These are phyloP conservation scores for Baeospora myosura DNA, from an alignment of 1,284 basidiomycete genomes.

Conservation along the genomic window DNA sequence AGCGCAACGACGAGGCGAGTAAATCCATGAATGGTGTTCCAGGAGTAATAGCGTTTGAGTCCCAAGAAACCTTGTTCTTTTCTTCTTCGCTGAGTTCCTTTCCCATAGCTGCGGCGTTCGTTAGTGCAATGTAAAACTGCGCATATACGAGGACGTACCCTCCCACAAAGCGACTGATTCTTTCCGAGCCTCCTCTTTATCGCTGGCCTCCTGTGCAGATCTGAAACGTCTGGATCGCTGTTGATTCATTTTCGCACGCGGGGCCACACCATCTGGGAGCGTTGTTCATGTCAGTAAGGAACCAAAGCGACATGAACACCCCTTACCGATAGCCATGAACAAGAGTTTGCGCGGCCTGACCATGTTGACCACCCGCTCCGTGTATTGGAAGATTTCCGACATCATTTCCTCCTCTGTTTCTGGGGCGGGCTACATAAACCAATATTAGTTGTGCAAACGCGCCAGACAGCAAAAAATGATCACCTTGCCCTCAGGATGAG, in stretches of 20 bases:
- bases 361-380: conserved; percentile 97
- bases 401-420: conserved; percentile 99
- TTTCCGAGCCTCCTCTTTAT: conserved; percentile 82
- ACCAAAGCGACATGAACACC: background rate
- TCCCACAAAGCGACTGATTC: conserved; percentile 84
- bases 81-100: conserved; percentile 82
- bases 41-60: conserved; percentile 97
- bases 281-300: conserved; percentile 4
- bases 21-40: conserved; percentile 98
- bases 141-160: conserved; percentile 36
- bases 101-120: conserved; percentile 68
- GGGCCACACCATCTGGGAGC: conserved; percentile 87
- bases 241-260: conserved; percentile 99
- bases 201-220: conserved; percentile 89
- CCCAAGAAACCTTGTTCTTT: conserved; percentile 86
- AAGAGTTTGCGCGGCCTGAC: conserved; percentile 89
- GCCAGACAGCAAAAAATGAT: conserved; percentile 13
- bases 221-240: conserved; percentile 95
- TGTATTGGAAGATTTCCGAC: conserved; percentile 95
- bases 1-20: conserved; percentile 81
- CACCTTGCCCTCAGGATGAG: conserved; percentile 93
- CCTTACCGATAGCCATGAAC: conserved; percentile 84
- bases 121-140: background rate
- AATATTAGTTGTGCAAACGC: background rate
- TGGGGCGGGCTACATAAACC: conserved; percentile 72